Conservation (phyloP, 495 filamentous ascomycete genomes). For the Hyaloscypha variabilis region DNA sequence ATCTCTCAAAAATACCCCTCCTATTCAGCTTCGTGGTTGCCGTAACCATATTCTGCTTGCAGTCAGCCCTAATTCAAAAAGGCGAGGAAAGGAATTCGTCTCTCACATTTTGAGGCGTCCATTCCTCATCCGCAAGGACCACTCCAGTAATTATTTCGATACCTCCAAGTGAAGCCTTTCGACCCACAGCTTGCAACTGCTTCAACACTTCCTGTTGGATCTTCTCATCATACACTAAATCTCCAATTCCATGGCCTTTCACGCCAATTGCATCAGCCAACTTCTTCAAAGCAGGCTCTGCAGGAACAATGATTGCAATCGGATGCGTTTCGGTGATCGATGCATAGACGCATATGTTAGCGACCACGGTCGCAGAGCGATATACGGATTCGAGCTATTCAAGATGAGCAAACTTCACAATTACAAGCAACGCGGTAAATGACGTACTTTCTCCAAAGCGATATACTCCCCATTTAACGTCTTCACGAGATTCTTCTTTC, state of each 20-base stretch:
- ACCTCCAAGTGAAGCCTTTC: conserved; percentile 71
- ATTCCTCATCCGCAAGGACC: conserved; percentile 91
- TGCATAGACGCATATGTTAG: conserved; percentile 94
- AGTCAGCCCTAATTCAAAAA: conserved; percentile 28
- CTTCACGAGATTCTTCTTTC: conserved; percentile 98
- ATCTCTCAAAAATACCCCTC: conserved; percentile 62
- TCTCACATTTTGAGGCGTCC: conserved; percentile 93
- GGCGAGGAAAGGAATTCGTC: not conserved
- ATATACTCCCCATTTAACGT: conserved; percentile 97
- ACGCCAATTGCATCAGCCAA: conserved; percentile 74
- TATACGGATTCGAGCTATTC: conserved; percentile 84
- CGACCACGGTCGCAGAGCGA: conserved; percentile 78
- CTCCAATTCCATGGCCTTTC: conserved; percentile 67
- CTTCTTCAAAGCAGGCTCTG: conserved; percentile 81
- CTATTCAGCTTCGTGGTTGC: conserved; percentile 76
- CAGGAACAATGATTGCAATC: conserved; percentile 89
- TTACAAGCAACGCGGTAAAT: not conserved
- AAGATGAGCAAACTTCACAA: conserved; percentile 33
- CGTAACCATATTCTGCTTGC: conserved; percentile 59
- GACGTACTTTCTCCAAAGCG: conserved; percentile 78
- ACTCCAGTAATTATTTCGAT: conserved; percentile 94
- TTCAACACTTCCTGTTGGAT: conserved; percentile 74
- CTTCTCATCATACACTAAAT: conserved; percentile 80
- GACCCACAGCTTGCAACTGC: conserved; percentile 76
- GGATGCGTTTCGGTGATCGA: conserved; percentile 79